A percentile compares a stretch with the other conserved stretches of the same genome.
phyloP scores from a whole-genome alignment of 345 rosid species.

The Dovyalis caffra region DNA sequence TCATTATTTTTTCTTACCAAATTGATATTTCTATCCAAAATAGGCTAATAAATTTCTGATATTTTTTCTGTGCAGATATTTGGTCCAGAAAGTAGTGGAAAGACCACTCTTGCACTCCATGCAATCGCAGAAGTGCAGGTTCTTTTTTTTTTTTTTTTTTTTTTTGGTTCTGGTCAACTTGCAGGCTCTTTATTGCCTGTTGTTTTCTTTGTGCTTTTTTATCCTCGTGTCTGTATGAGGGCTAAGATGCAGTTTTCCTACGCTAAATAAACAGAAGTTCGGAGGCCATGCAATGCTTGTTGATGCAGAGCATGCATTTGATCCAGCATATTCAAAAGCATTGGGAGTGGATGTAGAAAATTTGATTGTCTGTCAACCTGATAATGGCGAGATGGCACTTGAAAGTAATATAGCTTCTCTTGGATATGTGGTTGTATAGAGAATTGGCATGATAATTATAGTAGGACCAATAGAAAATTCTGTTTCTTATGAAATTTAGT shows the following conservation, averaged over 20 bases:
- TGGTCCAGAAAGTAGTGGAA: slow-evolving; percentile 98
- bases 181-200: slow-evolving; percentile 52
- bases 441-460: slow-evolving; percentile 3
- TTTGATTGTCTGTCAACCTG: slow-evolving; percentile 90
- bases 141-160: no score
- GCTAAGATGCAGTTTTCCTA: slow-evolving; percentile 13
- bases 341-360: slow-evolving; percentile 90
- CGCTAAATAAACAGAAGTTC: slow-evolving; percentile 56
- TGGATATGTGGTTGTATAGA: slow-evolving; percentile 3
- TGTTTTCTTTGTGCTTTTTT: neutral
- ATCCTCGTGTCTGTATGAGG: neutral
- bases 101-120: slow-evolving; percentile 94
- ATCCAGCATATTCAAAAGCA: slow-evolving; percentile 93
- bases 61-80: slow-evolving; percentile 55
- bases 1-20: no score
- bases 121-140: slow-evolving; percentile 99
- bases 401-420: slow-evolving; percentile 57
- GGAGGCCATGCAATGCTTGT: slow-evolving; percentile 99
- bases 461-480: neutral
- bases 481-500: slow-evolving; percentile 2
- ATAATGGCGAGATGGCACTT: slow-evolving; percentile 90
- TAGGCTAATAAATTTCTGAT: neutral
- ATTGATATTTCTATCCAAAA: neutral
- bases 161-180: no score
- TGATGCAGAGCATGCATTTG: slow-evolving; percentile 99